Evolutionary conservation across 73 alveolate species (phyloP).

Genomic region (Paramecium pentaurelia): DNA sequence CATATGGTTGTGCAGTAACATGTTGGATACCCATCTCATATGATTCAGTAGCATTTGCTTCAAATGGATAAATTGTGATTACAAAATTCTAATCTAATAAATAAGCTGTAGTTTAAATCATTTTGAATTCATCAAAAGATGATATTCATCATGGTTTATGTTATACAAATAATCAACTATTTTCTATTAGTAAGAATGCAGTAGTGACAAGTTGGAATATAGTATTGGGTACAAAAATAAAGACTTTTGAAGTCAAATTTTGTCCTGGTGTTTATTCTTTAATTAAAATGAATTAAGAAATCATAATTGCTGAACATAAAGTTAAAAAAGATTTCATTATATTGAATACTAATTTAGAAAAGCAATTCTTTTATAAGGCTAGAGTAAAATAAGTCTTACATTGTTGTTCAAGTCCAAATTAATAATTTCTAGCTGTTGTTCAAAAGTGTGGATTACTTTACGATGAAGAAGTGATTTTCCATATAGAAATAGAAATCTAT

Average conservation of each 20-base stretch:
- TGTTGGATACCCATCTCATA: conserved; percentile 21
- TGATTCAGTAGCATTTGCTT: conserved; percentile 32
- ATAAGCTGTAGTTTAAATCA: neutral
- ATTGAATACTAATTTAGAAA: neutral
- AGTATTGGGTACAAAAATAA: neutral
- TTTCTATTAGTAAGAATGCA: conserved; percentile 7
- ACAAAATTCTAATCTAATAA: neutral
- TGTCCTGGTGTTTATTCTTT: conserved; percentile 21
- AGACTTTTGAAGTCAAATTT: neutral
- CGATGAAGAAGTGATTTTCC: conserved; percentile 8
- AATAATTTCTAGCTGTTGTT: neutral
- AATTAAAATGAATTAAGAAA: neutral
- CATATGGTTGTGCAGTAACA: conserved; percentile 29
- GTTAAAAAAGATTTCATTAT: conserved; percentile 2
- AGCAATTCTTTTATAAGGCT: neutral
- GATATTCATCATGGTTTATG: conserved; percentile 36
- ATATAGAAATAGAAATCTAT: neutral
- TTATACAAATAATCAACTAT: neutral
- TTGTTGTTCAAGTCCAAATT: neutral
- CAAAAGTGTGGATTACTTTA: neutral
- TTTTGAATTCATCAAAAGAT: neutral
- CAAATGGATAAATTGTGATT: neutral
- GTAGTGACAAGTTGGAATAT: conserved; percentile 5
- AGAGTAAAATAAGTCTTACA: conserved; percentile 6
- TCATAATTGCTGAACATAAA: conserved; percentile 24